Evolutionary conservation across 2,329 filamentous ascomycete species (phyloP).

Genomic region (Neobulgaria alba): DNA sequence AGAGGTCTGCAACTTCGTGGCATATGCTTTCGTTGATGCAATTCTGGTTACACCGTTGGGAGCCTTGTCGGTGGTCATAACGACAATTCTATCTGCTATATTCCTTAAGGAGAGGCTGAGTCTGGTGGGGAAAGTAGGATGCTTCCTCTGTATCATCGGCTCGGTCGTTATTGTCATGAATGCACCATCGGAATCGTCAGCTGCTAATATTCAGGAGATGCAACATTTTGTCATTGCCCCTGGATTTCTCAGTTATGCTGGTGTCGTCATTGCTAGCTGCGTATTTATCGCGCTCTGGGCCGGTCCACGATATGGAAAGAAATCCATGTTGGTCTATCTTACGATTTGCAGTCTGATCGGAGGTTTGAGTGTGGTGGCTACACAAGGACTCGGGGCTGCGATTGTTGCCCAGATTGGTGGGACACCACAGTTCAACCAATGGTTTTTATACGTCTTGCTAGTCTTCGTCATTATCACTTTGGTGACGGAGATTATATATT

Average conservation of each 20-base stretch:
- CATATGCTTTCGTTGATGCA: conserved; percentile 93
- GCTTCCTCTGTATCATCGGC: conserved; percentile 89
- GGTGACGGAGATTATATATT: conserved; percentile 85
- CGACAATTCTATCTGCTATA: conserved; percentile 82
- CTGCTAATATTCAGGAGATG: conserved; percentile 86
- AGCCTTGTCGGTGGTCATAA: conserved; percentile 85
- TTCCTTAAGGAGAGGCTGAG: conserved; percentile 93
- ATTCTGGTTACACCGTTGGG: conserved; percentile 91
- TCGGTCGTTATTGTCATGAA: conserved; percentile 93
- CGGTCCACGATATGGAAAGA: conserved; percentile 84
- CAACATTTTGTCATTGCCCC: conserved; percentile 77
- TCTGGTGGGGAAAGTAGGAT: conserved; percentile 92
- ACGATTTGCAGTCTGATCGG: conserved; percentile 94
- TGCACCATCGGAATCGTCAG: conserved; percentile 77
- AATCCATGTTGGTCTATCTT: conserved; percentile 95
- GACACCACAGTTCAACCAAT: conserved; percentile 85
- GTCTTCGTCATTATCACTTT: conserved; percentile 87
- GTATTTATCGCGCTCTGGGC: conserved; percentile 67
- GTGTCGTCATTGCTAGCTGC: conserved; percentile 70
- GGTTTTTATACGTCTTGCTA: conserved; percentile 89
- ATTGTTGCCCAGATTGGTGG: conserved; percentile 81
- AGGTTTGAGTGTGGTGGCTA: conserved; percentile 88
- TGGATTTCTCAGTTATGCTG: conserved; percentile 77
- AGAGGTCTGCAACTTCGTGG: conserved; percentile 94
- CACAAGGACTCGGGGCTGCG: conserved; percentile 84